phyloP scores from a whole-genome alignment of 202 grass and related monocot genomes.

The Zizania palustris region DNA sequence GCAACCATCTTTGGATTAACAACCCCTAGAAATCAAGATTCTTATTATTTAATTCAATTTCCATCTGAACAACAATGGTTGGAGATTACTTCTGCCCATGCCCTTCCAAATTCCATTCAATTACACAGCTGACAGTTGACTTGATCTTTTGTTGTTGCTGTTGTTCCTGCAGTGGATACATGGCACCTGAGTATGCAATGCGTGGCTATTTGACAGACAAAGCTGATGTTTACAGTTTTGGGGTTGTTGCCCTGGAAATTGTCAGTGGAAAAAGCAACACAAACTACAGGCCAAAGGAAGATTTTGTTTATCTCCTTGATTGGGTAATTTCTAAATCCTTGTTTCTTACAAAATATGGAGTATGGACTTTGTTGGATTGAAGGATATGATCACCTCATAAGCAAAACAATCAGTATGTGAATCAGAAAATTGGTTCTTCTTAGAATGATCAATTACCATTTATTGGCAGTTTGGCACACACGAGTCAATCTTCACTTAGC shows the following conservation, averaged over 20 bases:
- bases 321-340: slow-evolving; percentile 65
- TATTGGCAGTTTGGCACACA: not conserved
- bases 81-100: slow-evolving; percentile 28
- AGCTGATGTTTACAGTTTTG: slow-evolving; percentile 96
- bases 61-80: not conserved
- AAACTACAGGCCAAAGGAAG: slow-evolving; percentile 90
- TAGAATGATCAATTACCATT: slow-evolving; percentile 7
- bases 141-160: slow-evolving; percentile 10
- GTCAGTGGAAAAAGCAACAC: slow-evolving; percentile 97
- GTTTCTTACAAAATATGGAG: slow-evolving; percentile 8
- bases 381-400: not conserved
- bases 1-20: slow-evolving; percentile 14
- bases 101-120: slow-evolving; percentile 13
- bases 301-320: slow-evolving; percentile 93
- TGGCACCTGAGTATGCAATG: slow-evolving; percentile 98
- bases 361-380: slow-evolving; percentile 26
- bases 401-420: not conserved
- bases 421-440: not conserved
- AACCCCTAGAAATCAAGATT: slow-evolving; percentile 14
- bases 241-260: slow-evolving; percentile 84
- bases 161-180: slow-evolving; percentile 79
- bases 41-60: slow-evolving; percentile 3
- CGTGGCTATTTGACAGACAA: slow-evolving; percentile 90
- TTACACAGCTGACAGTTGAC: slow-evolving; percentile 21
- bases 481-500: not conserved